These are phyloP conservation scores for Acacia confusa DNA, from an alignment of 306 rosid species.

Conservation along the genomic window DNA sequence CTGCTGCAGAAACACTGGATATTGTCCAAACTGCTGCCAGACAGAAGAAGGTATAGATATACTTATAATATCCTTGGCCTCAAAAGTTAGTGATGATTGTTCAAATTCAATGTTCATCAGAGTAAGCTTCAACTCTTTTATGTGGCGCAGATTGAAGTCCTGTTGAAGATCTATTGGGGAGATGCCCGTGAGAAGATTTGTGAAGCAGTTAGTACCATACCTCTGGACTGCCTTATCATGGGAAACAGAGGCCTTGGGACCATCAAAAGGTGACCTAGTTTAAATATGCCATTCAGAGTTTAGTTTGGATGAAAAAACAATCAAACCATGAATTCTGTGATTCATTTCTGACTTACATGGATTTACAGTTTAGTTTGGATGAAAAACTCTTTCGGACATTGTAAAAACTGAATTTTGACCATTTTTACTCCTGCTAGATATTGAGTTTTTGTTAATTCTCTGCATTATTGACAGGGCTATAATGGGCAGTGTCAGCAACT, in stretches of 20 bases:
- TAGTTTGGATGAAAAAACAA: not conserved
- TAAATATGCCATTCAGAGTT: not conserved
- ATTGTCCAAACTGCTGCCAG: slow-evolving; percentile 42
- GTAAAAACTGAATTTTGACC: not conserved
- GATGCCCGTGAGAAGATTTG: slow-evolving; percentile 48
- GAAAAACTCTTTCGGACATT: not conserved
- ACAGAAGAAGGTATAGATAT: slow-evolving; percentile 52
- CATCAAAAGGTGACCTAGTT: slow-evolving; percentile 48
- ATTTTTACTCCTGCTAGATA: not conserved
- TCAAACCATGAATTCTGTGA: not conserved
- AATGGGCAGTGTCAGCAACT: slow-evolving; percentile 90
- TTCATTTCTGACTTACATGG: not conserved
- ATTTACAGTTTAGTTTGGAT: not conserved
- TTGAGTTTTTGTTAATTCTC: not conserved
- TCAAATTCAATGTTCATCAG: not conserved
- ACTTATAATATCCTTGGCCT: not conserved
- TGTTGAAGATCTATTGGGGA: slow-evolving; percentile 66
- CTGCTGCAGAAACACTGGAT: slow-evolving; percentile 53
- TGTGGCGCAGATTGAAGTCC: slow-evolving; percentile 49
- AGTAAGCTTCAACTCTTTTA: not conserved
- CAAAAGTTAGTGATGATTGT: not conserved
- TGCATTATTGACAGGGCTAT: slow-evolving; percentile 44
- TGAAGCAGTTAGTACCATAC: slow-evolving; percentile 50
- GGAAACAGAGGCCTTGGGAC: slow-evolving; percentile 92
- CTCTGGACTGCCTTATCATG: slow-evolving; percentile 53